Evolutionary conservation across 768 basidiomycete genomes (phyloP), one percentile per base, ranked within the genome.

Genomic region (Agaricus bisporus): DNA sequence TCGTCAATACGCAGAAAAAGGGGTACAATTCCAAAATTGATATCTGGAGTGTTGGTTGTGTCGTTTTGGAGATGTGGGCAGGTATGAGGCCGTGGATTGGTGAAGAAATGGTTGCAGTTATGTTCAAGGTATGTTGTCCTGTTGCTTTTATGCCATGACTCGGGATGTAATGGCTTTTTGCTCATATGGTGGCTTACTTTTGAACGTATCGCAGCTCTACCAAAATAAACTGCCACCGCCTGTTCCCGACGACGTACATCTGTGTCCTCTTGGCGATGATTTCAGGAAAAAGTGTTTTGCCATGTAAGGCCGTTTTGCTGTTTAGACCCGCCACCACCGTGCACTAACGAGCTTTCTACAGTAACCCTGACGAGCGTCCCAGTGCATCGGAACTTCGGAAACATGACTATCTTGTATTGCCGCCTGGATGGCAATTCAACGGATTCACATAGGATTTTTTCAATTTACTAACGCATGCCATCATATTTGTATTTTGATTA

Each of bases 41-140:
- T 65, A 95, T 99, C 59, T 99, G 97, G 97, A 94, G 92, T 67
- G 81, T 98, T 4, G 97, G 97, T 1, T 99, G 97, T 71, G 91
- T 98, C n/a, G 88, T 95, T 14, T 76, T 98, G 59, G 97, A 99
- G 69, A 99, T 99, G 97, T 95, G 93, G 86, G 89, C 91, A 18
- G 97, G 97, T n/a, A 81, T 84, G 64, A 75, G 95, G 42, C 97
- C 97, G 2, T 99, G 97, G 97, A 83, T 77, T 25, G 87, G 90
- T 26, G 88, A 95, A 60, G 91, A 95, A 68, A 82, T 82, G 58
- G 80, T 98, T 56, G 86, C 91, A 1, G 94, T 98, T 55, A 91
- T 99, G 86, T 89, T 91, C 70, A 91, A 95, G 79, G 95, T 92
- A 63, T 53, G 77, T 66, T 48, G 22, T 35, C 15, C 46, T 25